These are phyloP conservation scores for Boletus reticulatus DNA, from an alignment of 768 basidiomycete genomes.

Conservation along the genomic window DNA sequence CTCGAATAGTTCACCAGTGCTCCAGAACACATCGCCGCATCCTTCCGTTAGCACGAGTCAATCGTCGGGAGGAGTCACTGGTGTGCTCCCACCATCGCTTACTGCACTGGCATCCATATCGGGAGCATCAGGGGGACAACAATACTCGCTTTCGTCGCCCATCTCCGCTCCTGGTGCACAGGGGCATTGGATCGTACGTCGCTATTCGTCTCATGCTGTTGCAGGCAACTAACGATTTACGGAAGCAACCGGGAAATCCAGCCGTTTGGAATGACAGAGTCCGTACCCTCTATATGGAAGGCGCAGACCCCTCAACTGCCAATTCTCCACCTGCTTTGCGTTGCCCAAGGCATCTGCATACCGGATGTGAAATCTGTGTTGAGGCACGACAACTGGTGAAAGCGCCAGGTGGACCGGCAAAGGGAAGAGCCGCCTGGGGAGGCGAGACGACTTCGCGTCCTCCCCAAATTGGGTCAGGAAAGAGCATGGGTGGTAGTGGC, in stretches of 20 bases:
- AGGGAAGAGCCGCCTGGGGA: constrained; percentile 27
- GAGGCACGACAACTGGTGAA: constrained; percentile 46
- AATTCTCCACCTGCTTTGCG: constrained; percentile 62
- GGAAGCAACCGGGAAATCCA: constrained; percentile 15
- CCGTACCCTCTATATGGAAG: constrained; percentile 52
- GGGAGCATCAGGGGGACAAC: constrained; percentile 10
- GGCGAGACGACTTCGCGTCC: constrained; percentile 24
- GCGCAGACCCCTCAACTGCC: constrained; percentile 58
- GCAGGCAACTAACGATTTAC: not conserved
- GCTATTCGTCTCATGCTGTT: not conserved
- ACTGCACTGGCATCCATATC: constrained; percentile 30
- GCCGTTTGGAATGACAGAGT: constrained; percentile 41
- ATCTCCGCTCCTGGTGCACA: constrained; percentile 3
- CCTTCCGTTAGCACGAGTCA: constrained; percentile 20
- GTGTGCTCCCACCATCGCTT: constrained; percentile 31
- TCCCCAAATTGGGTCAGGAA: constrained; percentile 16
- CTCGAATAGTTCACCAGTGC: constrained; percentile 22
- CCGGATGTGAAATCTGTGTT: constrained; percentile 75
- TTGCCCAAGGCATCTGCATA: constrained; percentile 72
- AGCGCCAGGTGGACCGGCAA: constrained; percentile 24
- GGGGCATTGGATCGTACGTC: constrained; percentile 14
- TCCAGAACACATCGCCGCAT: constrained; percentile 22
- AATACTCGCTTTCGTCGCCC: constrained; percentile 3
- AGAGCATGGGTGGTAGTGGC: constrained; percentile 29
- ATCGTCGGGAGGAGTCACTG: constrained; percentile 14